These are phyloP conservation scores for Pseudopithomyces chartarum DNA, from an alignment of 2,329 filamentous ascomycete species.

Conservation along the genomic window DNA sequence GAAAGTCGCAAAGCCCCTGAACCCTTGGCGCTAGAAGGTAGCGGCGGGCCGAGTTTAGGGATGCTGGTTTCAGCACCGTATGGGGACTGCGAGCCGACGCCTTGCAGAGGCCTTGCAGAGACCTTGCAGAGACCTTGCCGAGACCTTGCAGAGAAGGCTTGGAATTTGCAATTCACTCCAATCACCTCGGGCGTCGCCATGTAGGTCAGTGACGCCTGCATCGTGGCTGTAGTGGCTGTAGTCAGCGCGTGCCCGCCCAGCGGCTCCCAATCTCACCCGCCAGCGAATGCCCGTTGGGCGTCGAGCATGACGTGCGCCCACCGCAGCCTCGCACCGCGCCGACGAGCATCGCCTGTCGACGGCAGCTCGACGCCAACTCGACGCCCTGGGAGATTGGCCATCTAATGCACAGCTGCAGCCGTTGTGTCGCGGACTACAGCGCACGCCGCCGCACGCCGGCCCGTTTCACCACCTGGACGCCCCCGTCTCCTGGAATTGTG, in stretches of 20 bases:
- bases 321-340: not conserved
- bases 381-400: not conserved
- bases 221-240: slow-evolving; percentile 4
- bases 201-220: too few species aligned
- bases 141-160: too few species aligned
- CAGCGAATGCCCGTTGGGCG: slow-evolving; percentile 3
- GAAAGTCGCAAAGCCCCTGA: not conserved
- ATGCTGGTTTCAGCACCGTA: not conserved
- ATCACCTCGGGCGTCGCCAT: not conserved
- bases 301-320: not conserved
- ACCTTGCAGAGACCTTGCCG: too few species aligned
- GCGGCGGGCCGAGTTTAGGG: not conserved
- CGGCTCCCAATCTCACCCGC: not conserved
- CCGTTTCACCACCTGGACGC: slow-evolving; percentile 12
- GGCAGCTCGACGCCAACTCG: not conserved
- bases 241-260: not conserved
- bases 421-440: not conserved
- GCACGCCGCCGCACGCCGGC: not conserved
- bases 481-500: slow-evolving; percentile 1
- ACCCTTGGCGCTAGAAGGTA: slow-evolving; percentile 2
- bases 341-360: not conserved
- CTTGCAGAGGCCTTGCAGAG: too few species aligned
- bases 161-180: not conserved
- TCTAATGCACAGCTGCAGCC: not conserved
- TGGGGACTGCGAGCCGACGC: not conserved